Conservation (phyloP, 2,329 filamentous ascomycete genomes). For the Rutstroemia sp. region DNA sequence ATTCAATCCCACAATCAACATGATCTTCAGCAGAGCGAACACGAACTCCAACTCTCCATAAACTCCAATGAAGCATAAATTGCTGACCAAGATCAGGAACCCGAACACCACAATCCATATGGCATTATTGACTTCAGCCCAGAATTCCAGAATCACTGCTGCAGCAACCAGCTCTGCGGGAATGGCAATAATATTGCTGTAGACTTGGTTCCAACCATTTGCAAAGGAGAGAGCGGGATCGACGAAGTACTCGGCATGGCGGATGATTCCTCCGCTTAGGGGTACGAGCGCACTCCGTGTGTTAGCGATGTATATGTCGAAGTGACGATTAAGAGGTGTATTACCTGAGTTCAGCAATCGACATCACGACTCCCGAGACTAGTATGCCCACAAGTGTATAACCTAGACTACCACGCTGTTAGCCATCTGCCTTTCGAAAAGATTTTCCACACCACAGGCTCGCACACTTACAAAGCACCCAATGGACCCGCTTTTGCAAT, state of each 20-base stretch:
- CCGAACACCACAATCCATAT: slow-evolving; percentile 35
- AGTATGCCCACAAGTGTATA: slow-evolving; percentile 29
- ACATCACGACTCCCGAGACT: slow-evolving; percentile 42
- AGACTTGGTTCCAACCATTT: slow-evolving; percentile 29
- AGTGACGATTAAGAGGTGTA: rapidly evolving
- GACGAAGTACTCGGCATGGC: slow-evolving; percentile 30
- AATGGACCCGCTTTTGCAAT: slow-evolving; percentile 44
- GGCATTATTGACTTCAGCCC: slow-evolving; percentile 48
- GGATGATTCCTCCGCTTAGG: slow-evolving; percentile 31
- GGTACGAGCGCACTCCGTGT: slow-evolving; percentile 24
- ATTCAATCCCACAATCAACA: slow-evolving; percentile 54
- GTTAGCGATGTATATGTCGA: not conserved
- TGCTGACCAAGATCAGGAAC: slow-evolving; percentile 30
- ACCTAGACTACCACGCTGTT: not conserved
- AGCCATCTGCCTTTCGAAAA: not conserved
- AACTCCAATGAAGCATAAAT: slow-evolving; percentile 32
- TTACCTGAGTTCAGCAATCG: slow-evolving; percentile 42
- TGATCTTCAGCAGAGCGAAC: slow-evolving; percentile 48
- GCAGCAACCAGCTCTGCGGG: slow-evolving; percentile 54
- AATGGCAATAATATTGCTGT: slow-evolving; percentile 25
- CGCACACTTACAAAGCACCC: slow-evolving; percentile 35
- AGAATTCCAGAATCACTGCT: slow-evolving; percentile 55
- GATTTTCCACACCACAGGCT: not conserved
- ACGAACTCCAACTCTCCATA: slow-evolving; percentile 47
- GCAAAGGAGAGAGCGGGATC: slow-evolving; percentile 30